Conservation (phyloP, 2,329 filamentous ascomycete genomes). For the Dactylellina sp. region DNA sequence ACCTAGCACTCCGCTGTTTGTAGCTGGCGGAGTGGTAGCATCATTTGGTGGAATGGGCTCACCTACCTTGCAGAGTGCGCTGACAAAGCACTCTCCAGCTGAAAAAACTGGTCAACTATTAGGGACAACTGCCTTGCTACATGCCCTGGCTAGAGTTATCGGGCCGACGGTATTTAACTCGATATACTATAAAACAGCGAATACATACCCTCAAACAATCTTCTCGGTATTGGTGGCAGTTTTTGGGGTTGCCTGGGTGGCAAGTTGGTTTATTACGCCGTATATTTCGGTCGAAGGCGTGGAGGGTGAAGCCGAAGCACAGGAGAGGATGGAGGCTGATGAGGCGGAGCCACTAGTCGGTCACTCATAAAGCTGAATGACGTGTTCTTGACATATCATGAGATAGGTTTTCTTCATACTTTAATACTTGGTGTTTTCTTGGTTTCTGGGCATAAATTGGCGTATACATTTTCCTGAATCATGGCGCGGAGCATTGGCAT, state of each 20-base stretch:
- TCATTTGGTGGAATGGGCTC: conserved; percentile 85
- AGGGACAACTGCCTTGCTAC: conserved; percentile 85
- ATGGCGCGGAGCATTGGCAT: conserved; percentile 17
- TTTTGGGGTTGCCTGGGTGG: conserved; percentile 75
- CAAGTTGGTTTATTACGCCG: conserved; percentile 78
- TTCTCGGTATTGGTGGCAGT: conserved; percentile 79
- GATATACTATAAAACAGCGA: conserved; percentile 85
- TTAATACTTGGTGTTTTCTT: not conserved
- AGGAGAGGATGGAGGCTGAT: conserved; percentile 31
- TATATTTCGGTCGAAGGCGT: conserved; percentile 56
- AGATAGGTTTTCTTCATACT: not conserved
- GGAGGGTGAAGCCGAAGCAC: conserved; percentile 23
- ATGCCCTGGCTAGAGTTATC: conserved; percentile 73
- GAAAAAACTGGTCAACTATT: conserved; percentile 87
- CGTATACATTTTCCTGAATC: conserved; percentile 1
- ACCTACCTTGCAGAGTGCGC: conserved; percentile 82
- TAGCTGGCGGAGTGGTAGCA: conserved; percentile 75
- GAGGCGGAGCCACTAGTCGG: conserved; percentile 36
- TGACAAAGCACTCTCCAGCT: conserved; percentile 90
- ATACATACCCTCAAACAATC: conserved; percentile 80
- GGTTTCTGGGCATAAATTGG: not conserved
- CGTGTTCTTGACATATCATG: not conserved
- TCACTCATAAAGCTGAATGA: conserved; percentile 3
- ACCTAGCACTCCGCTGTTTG: conserved; percentile 65
- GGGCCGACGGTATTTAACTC: conserved; percentile 75